A percentile compares a stretch with the other conserved stretches of the same genome.
Conservation (phyloP, 441 rosid species). For the Populus tomentosa region DNA sequence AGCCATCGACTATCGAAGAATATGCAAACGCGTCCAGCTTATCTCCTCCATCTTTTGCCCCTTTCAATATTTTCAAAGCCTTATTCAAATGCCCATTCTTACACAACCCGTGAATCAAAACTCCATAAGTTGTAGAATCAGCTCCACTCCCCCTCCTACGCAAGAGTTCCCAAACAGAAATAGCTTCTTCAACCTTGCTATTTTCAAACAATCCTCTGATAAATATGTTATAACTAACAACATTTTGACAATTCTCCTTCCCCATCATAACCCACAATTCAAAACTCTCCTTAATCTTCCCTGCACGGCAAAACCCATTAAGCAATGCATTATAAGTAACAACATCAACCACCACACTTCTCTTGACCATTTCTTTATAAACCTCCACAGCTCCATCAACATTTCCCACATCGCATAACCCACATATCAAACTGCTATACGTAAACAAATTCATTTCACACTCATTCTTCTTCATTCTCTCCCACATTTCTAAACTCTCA, state of each 20-base stretch:
- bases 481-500: conserved; percentile 66
- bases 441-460: conserved; percentile 62
- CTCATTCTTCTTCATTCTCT: conserved; percentile 65
- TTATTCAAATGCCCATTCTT: conserved; percentile 69
- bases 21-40: conserved; percentile 57
- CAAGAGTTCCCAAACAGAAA: conserved; percentile 56
- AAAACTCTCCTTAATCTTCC: conserved; percentile 57
- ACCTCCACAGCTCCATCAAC: conserved; percentile 63
- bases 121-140: conserved; percentile 58
- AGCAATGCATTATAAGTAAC: conserved; percentile 79
- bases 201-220: conserved; percentile 64
- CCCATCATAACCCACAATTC: conserved; percentile 81
- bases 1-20: conserved; percentile 64
- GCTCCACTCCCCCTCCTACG: conserved; percentile 42
- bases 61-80: conserved; percentile 58
- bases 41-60: conserved; percentile 42
- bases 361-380: conserved; percentile 55
- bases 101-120: conserved; percentile 74
- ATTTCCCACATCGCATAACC: conserved; percentile 57
- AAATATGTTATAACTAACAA: conserved; percentile 67
- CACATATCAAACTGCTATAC: conserved; percentile 64
- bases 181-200: conserved; percentile 62
- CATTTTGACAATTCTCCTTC: conserved; percentile 45
- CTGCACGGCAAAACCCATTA: conserved; percentile 55
- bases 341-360: conserved; percentile 48